Base-by-base conservation (phyloP, 106 monocot genomes). In the Chionographis japonica region DNA sequence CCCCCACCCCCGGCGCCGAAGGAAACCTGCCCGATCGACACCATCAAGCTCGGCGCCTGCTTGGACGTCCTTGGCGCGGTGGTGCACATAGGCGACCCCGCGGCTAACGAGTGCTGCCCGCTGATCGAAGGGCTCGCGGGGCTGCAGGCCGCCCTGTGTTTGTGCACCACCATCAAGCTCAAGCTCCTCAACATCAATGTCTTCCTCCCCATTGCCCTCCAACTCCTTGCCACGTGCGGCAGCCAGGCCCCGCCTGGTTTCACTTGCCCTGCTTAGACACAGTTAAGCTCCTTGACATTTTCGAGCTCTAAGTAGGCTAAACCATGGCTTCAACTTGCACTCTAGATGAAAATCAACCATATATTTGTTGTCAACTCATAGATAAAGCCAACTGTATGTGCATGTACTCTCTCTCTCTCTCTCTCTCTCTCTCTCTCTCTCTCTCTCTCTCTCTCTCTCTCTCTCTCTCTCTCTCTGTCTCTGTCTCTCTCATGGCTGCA, bases 221-320 rank as follows among this genome's bases (percentile, higher is more conserved):
- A 78, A 50, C 60, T 83, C 40, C 83, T 83, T 40, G 56, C 78
- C 40, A 64, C 57, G 12, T 83, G 83, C 52, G 78, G 83, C 38
- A 54, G 65, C 42, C 0, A 49, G 7, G 50, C 56, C 15, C 74
- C 83, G 6, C 52, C 68, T 12, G 83, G 68, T 35, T 83, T 60
- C 65, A 56, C 55, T 4, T 83, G 83, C 52, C 43, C 83, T 27
- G 57, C 46, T 46, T 46, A 46, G 46, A 46, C 46, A 46, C 46
- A 6, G 46, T 46, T 10, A 46, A 46, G 52, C 37, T 62, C 10
- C 3, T 14, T 35, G 13, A 8, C 8, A 38, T 41, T 37, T 40
- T 12, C 62, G 2, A 8, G 4, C 60, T 60, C 20, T 10, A 60
- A 16, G 27, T 27, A 27, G 27, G 27, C 1, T 27, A 27, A 27